These are phyloP conservation scores for Sporothrix pseudoabietina DNA, from an alignment of 2,329 filamentous ascomycete species.

Conservation along the genomic window DNA sequence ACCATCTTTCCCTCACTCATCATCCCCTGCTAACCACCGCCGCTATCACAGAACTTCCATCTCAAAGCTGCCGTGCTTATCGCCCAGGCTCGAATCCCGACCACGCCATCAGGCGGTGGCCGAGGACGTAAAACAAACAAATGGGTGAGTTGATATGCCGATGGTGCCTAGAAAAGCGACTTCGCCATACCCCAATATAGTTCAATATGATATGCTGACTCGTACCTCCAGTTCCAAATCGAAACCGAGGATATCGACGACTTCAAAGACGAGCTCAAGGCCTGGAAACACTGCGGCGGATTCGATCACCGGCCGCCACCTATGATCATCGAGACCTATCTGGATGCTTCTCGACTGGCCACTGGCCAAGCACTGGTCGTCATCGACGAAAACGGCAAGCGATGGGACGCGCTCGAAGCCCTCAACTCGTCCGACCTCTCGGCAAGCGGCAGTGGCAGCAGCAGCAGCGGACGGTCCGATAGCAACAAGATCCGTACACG, in stretches of 20 bases:
- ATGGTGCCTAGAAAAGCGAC: neutral
- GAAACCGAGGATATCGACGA: constrained; percentile 91
- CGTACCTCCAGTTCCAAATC: constrained; percentile 75
- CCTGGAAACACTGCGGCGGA: constrained; percentile 80
- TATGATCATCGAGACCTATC: constrained; percentile 85
- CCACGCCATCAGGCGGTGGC: constrained; percentile 61
- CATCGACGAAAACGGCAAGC: constrained; percentile 84
- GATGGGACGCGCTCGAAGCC: constrained; percentile 88
- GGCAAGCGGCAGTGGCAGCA: constrained; percentile 48
- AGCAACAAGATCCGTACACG: constrained; percentile 33
- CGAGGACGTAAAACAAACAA: constrained; percentile 68
- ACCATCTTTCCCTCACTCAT: neutral
- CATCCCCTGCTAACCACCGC: neutral
- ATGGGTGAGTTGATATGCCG: constrained; percentile 67
- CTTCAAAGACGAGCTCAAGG: constrained; percentile 75
- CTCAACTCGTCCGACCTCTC: constrained; percentile 65
- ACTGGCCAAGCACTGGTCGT: constrained; percentile 85
- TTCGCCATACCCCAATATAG: neutral
- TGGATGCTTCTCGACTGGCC: constrained; percentile 77
- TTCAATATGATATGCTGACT: neutral
- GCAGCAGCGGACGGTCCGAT: constrained; percentile 39
- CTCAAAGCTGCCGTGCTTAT: constrained; percentile 84
- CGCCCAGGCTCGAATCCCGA: constrained; percentile 74
- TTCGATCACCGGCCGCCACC: constrained; percentile 77
- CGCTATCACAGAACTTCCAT: constrained; percentile 75